Evolutionary conservation across 2,329 filamentous ascomycete genomes (phyloP), one percentile per base, ranked within the genome.

Genomic region (Knufia petricola): DNA sequence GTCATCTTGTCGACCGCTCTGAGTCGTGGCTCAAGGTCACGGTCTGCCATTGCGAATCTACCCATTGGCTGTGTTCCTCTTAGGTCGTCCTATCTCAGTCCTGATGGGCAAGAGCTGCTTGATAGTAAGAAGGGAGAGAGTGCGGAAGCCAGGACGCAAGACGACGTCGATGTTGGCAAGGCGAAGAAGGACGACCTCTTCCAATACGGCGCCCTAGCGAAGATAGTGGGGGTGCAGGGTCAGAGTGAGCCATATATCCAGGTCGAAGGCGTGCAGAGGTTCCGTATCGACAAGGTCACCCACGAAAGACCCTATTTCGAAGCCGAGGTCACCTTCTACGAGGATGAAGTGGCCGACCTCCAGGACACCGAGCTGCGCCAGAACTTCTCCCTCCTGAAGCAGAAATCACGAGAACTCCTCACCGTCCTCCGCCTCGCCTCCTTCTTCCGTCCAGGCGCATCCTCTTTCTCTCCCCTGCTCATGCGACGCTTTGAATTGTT

Each of bases 41-140:
- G 81, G 59, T 78, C 72, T 1, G 73, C 82, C 56, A 77, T 80
- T 23, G 77, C 75, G 53, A 74, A 80, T 57, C 80, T 95, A 58
- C 82, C 85, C 7, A 82, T 96, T 56, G 87, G 85, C 46, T 96
- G 90, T 65, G 81, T 96, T 48, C 92, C 92, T 17, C 73, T 95
- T 52, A 82, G 75, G 55, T 92, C 87, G 43, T 82, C 83, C 3
- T 76, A 82, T 20, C 74, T 95, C 21, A 82, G 81, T 50, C 74
- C 76, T 23, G 81, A 87, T 60, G 88, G 88, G 38, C 82, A 89
- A 65, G 77, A 81, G 50, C 73, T 94, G 55, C 77, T 94, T 48
- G 78, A 84, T 47, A 75, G 81, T 61, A 77, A 75, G 32, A 76
- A 77, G 20, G 69, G 72, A 34, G 72, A 73, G 54, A 64, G 64